These are phyloP conservation scores for Magnaporthiopsis rhizophila DNA, from an alignment of 2,329 filamentous ascomycete genomes.

Conservation along the genomic window DNA sequence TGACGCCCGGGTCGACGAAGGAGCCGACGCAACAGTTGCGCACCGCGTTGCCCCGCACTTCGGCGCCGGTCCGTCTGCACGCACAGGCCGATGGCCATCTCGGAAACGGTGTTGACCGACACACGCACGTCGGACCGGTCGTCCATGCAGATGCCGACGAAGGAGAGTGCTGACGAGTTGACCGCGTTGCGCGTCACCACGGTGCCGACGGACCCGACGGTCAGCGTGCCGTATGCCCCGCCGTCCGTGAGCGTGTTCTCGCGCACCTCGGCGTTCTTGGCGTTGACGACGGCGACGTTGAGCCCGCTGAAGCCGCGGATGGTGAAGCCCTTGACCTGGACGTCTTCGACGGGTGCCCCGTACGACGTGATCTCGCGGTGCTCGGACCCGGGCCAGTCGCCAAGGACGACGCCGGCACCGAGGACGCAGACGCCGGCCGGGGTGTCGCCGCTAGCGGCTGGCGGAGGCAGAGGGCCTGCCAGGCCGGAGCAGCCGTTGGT, in stretches of 20 bases:
- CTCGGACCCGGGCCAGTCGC: constrained; percentile 17
- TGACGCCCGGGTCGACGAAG: constrained; percentile 10
- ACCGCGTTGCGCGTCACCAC: constrained; percentile 21
- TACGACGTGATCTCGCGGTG: constrained; percentile 23
- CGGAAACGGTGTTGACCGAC: constrained; percentile 22
- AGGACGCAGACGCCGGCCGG: constrained; percentile 26
- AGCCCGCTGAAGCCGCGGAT: constrained; percentile 24
- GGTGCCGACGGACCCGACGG: constrained; percentile 24
- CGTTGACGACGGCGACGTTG: constrained; percentile 28
- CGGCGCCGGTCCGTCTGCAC: constrained; percentile 25
- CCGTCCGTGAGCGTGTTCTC: constrained; percentile 22
- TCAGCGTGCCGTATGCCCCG: constrained; percentile 24
- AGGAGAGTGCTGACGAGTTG: constrained; percentile 12
- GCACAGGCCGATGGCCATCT: constrained; percentile 24
- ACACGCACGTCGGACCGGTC: constrained; percentile 21
- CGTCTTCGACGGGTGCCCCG: constrained; percentile 19
- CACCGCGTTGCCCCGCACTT: constrained; percentile 25
- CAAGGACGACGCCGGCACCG: constrained; percentile 20
- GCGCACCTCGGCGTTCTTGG: constrained; percentile 18
- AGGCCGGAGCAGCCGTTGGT: constrained; percentile 25
- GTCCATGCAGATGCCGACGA: constrained; percentile 28
- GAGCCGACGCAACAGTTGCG: constrained; percentile 21
- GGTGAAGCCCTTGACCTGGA: constrained; percentile 24
- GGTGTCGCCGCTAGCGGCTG: constrained; percentile 5
- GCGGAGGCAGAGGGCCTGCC: constrained; percentile 12